phyloP scores from a whole-genome alignment of 2,329 filamentous ascomycete genomes.

The Phialophora verrucosa region DNA sequence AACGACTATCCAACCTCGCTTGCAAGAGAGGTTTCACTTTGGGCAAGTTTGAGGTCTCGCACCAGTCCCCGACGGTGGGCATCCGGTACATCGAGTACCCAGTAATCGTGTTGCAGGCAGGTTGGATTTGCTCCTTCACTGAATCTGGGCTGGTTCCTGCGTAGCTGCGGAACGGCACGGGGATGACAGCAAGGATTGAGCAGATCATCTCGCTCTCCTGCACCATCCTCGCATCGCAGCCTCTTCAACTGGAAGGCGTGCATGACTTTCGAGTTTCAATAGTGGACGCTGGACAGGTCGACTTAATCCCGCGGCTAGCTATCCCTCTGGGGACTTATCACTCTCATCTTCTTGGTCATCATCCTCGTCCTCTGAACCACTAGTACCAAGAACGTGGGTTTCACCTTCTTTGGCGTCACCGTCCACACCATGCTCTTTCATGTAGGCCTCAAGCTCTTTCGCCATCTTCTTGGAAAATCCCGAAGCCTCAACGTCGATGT shows the following conservation, averaged over 20 bases:
- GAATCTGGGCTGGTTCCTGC: neutral
- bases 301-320: slow-evolving; percentile 6
- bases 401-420: slow-evolving; percentile 54
- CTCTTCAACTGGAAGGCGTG: neutral
- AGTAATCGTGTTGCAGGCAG: slow-evolving; percentile 1
- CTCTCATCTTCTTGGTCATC: slow-evolving; percentile 40
- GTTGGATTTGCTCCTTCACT: neutral
- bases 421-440: slow-evolving; percentile 72
- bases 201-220: slow-evolving; percentile 9
- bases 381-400: slow-evolving; percentile 47
- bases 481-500: slow-evolving; percentile 87
- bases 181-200: slow-evolving; percentile 9
- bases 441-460: slow-evolving; percentile 89
- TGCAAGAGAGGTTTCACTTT: slow-evolving; percentile 18
- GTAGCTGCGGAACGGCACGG: slow-evolving; percentile 6
- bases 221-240: neutral
- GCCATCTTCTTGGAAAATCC: slow-evolving; percentile 97
- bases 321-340: slow-evolving; percentile 2
- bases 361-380: slow-evolving; percentile 51
- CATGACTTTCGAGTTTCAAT: neutral
- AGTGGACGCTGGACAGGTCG: neutral
- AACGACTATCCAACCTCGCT: slow-evolving; percentile 12
- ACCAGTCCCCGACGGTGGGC: neutral
- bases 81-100: neutral
- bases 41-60: neutral